Conservation (phyloP, 345 rosid species). For the Rhodamnia argentea region DNA sequence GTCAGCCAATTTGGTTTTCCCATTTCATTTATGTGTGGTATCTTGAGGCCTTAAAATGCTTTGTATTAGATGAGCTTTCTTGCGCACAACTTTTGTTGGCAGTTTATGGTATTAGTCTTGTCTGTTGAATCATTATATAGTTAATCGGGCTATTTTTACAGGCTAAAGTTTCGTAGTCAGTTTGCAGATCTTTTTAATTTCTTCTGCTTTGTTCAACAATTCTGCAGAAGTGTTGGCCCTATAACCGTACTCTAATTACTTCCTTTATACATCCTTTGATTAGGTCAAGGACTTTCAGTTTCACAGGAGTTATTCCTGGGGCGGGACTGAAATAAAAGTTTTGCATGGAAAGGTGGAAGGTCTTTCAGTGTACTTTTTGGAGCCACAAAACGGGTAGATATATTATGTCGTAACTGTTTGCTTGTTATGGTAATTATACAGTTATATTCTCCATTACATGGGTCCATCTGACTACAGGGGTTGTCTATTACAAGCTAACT, state of each 20-base stretch:
- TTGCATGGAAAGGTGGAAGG: conserved; percentile 94
- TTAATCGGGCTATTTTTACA: background rate
- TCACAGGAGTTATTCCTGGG: conserved; percentile 65
- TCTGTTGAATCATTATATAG: background rate
- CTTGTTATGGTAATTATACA: background rate
- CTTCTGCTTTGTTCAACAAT: background rate
- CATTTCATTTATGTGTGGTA: background rate
- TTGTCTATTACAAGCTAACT: background rate
- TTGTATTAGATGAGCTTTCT: background rate
- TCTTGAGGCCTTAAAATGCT: background rate
- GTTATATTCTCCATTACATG: background rate
- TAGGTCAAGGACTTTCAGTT: conserved; percentile 70
- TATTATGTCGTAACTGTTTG: background rate
- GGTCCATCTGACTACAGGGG: background rate
- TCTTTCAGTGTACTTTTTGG: conserved; percentile 78
- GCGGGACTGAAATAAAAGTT: conserved; percentile 82
- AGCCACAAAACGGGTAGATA: conserved; percentile 79
- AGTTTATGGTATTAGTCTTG: background rate
- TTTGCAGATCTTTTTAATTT: background rate
- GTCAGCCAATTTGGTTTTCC: background rate
- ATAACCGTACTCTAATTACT: background rate
- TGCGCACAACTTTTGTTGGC: background rate
- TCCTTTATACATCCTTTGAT: background rate
- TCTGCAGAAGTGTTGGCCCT: background rate
- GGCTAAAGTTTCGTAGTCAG: background rate